Percentiles rank a stretch among this genome's conserved stretches.
These are phyloP conservation scores for Medicago arabica DNA, from an alignment of 306 rosid genomes.

Conservation along the genomic window DNA sequence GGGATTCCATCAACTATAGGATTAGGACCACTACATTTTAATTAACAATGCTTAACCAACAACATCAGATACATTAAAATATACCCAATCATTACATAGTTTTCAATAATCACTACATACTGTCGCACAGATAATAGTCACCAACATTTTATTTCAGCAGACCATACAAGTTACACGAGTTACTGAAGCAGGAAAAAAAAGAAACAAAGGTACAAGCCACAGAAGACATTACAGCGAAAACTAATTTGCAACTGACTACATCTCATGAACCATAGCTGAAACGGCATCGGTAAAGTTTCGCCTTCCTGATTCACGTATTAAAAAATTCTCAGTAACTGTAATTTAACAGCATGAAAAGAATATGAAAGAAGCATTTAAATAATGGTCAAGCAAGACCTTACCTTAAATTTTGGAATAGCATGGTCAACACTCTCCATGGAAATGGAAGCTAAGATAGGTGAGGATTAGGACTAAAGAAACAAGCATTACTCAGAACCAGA, in stretches of 20 bases:
- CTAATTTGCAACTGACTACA: constrained; percentile 33
- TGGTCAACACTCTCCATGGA: constrained; percentile 53
- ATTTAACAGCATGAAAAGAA: constrained; percentile 5
- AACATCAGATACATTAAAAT: not conserved
- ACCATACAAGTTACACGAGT: constrained; percentile 33
- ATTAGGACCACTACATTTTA: not conserved
- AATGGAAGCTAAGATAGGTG: constrained; percentile 39
- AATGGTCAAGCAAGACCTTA: constrained; percentile 27
- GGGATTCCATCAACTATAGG: not conserved
- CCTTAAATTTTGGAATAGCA: constrained; percentile 55
- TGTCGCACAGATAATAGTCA: not conserved
- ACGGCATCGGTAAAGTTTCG: constrained; percentile 32
- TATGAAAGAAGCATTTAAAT: not conserved
- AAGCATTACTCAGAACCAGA: constrained; percentile 35
- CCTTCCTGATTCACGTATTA: constrained; percentile 53
- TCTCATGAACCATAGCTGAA: constrained; percentile 6
- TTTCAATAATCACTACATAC: constrained; percentile 17
- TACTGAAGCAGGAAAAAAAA: constrained; percentile 25
- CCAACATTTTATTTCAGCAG: constrained; percentile 33
- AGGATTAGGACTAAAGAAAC: constrained; percentile 41
- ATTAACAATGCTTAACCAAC: not conserved
- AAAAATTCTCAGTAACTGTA: constrained; percentile 22
- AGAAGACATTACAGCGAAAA: constrained; percentile 12
- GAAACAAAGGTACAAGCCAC: not conserved
- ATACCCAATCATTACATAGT: not conserved